Conservation (phyloP, 1,284 basidiomycete genomes). For the Anthracocystis panici-leucophaei region DNA sequence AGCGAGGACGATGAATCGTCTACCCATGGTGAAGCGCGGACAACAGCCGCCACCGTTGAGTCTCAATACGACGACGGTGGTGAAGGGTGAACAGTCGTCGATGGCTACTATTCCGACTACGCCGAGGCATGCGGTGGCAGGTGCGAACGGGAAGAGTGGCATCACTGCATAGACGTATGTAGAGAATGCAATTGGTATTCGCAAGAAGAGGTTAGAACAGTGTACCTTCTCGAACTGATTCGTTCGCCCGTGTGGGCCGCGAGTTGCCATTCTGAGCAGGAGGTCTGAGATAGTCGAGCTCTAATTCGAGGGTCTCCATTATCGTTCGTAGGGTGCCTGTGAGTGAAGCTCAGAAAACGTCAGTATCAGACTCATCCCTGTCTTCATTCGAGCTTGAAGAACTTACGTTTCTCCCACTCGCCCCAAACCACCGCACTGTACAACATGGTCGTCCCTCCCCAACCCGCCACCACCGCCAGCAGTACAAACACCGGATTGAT, state of each 20-base stretch:
- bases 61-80: background rate
- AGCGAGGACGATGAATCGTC: slow-evolving; percentile 6
- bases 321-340: slow-evolving; percentile 44
- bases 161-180: slow-evolving; percentile 13
- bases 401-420: slow-evolving; percentile 66
- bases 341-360: slow-evolving; percentile 7
- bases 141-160: background rate
- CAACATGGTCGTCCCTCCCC: slow-evolving; percentile 65
- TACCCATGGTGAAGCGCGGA: background rate
- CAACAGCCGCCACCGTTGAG: slow-evolving; percentile 12
- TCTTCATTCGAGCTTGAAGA: background rate
- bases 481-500: slow-evolving; percentile 47
- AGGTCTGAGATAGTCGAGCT: slow-evolving; percentile 30
- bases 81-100: slow-evolving; percentile 1
- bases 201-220: slow-evolving; percentile 25
- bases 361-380: background rate
- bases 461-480: slow-evolving; percentile 49
- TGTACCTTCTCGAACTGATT: slow-evolving; percentile 30
- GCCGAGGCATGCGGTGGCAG: slow-evolving; percentile 13
- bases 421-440: slow-evolving; percentile 65
- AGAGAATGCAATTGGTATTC: background rate
- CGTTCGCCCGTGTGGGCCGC: background rate
- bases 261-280: background rate
- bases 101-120: slow-evolving; percentile 26
- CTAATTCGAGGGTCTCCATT: slow-evolving; percentile 55